Evolutionary conservation across 108 stramenopile species (phyloP).

Genomic region (Nitzschia sp.): DNA sequence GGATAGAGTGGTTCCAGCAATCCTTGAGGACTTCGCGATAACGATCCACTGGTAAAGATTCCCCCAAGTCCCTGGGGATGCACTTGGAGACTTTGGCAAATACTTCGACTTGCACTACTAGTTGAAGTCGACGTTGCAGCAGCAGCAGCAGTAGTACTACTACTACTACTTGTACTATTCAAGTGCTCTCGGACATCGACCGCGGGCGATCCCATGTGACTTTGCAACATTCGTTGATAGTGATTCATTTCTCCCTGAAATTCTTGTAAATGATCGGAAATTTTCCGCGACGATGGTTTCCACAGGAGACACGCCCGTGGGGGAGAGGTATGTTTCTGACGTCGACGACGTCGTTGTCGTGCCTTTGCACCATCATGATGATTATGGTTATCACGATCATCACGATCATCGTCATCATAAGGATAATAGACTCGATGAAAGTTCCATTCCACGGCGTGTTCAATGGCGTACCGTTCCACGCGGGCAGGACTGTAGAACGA

Average conservation of each 20-base stretch:
- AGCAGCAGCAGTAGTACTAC: not conserved
- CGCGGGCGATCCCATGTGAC: not conserved
- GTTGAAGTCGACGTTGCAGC: too few species aligned
- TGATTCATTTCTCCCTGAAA: not conserved
- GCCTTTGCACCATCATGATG: not conserved
- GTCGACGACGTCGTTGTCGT: too few species aligned
- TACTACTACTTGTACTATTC: too few species aligned
- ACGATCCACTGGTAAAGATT: constrained; percentile 4
- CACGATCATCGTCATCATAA: too few species aligned
- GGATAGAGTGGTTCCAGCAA: constrained; percentile 14
- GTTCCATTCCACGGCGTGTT: constrained; percentile 8
- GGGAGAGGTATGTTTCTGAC: too few species aligned
- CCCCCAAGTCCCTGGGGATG: constrained; percentile 8
- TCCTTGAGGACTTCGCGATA: not conserved
- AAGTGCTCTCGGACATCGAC: not conserved
- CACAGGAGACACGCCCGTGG: not conserved
- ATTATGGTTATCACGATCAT: too few species aligned
- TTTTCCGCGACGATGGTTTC: not conserved
- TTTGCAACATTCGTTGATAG: not conserved
- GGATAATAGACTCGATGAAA: not conserved
- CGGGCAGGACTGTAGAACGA: not conserved
- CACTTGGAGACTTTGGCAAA: not conserved
- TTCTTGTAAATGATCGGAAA: not conserved
- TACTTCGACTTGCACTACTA: not conserved
- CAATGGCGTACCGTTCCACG: constrained; percentile 15